These are phyloP conservation scores for Volutella citrinella DNA, from an alignment of 2,329 filamentous ascomycete species.

Conservation along the genomic window DNA sequence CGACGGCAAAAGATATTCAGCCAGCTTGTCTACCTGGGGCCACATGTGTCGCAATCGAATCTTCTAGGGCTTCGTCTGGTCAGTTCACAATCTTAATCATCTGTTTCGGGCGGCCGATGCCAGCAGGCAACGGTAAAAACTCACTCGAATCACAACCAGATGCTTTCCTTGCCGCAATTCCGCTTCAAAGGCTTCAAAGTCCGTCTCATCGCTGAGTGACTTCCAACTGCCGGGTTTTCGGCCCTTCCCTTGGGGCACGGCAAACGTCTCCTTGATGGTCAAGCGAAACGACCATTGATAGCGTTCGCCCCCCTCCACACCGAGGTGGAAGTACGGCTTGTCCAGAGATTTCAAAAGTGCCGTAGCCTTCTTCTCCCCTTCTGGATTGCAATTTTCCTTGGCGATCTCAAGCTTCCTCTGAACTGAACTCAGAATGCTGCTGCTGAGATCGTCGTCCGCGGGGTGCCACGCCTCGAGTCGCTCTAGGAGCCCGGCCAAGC, in stretches of 20 bases:
- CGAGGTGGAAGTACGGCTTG: constrained; percentile 1
- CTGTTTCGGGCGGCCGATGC: too few relatives aligned
- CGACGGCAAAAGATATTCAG: constrained; percentile 4
- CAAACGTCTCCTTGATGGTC: constrained; percentile 7
- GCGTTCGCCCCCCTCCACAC: constrained; percentile 6
- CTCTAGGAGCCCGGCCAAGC: constrained; percentile 5
- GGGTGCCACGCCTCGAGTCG: constrained; percentile 19
- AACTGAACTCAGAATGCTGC: constrained; percentile 5
- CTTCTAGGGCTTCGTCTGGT: constrained; percentile 18
- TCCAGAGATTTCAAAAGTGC: constrained; percentile 3
- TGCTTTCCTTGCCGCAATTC: constrained; percentile 12
- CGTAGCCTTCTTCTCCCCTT: constrained; percentile 8
- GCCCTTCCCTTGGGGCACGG: constrained; percentile 9
- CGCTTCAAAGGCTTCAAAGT: constrained; percentile 8
- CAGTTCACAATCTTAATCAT: too few relatives aligned
- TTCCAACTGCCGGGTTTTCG: constrained; percentile 12
- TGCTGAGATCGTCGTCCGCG: constrained; percentile 7
- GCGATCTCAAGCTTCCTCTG: constrained; percentile 8
- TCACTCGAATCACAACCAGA: constrained; percentile 19
- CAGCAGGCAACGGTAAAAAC: too few relatives aligned
- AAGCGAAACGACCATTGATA: constrained; percentile 17
- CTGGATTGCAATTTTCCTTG: constrained; percentile 1
- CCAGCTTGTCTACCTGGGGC: constrained; percentile 12
- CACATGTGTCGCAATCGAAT: constrained; percentile 20
- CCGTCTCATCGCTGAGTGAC: constrained; percentile 7